Evolutionary conservation across 2,329 filamentous ascomycete species (phyloP), one percentile per base, ranked within the genome.

Genomic region (Colletotrichum tanaceti): DNA sequence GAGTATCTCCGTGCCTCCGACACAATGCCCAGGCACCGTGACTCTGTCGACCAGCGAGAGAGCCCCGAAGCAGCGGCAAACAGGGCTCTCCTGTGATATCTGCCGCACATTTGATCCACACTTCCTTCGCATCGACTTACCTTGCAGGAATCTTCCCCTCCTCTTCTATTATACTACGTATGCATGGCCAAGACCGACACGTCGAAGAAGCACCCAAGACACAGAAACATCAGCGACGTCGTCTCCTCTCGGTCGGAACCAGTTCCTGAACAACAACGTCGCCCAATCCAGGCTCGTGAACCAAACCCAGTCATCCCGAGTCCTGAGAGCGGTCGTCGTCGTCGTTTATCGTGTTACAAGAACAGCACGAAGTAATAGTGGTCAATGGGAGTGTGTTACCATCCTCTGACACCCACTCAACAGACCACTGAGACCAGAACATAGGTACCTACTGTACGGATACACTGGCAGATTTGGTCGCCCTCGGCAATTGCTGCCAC

Each of bases 401-500:
- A 24, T 28, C 5, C 28, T 11, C 20, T 44, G 20, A 28, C 5
- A 35, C 35, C 35, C 39, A 52, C 16, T 64, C n/a, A 18, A 39
- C 46, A 43, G 24, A 44, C 32, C 32, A 35, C 7, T 35, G 32
- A 10, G 32, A 35, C 24, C 16, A 18, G 39, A 18, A 4, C n/a
- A n/a, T n/a, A n/a, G n/a, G n/a, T n/a, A n/a, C n/a, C n/a, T n/a
- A n/a, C n/a, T n/a, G n/a, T n/a, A n/a, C n/a, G n/a, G n/a, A 14
- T 1, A 14, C 39, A 5, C 39, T 14, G 39, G 39, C 16, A 14
- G 24, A 50, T 11, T 22, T n/a, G 14, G 35, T 20, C 18, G 32
- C 20, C 49, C n/a, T n/a, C 57, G 18, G 57, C 57, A 57, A 61
- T 50, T 54, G 28, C 58, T 63, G 62, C 62, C 61, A 68, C 65